Evolutionary conservation across 2,329 filamentous ascomycete species (phyloP).

Genomic region (Diplodia intermedia): DNA sequence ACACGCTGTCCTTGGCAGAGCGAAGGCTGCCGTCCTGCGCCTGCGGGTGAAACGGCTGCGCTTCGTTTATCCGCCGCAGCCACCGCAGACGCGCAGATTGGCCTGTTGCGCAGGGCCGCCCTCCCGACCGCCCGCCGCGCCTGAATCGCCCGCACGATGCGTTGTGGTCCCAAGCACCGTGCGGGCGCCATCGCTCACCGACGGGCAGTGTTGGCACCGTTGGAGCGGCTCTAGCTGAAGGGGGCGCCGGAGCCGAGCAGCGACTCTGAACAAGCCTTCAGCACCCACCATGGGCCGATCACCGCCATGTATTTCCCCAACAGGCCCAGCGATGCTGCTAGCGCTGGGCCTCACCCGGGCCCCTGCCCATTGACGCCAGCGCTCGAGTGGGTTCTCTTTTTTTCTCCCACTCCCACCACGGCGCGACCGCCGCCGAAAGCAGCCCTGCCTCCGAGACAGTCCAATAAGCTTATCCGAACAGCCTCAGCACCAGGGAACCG

Average conservation of each 20-base stretch:
- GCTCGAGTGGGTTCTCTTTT: conserved; percentile 10
- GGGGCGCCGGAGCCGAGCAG: conserved; percentile 18
- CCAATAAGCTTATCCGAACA: conserved; percentile 30
- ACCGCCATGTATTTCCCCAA: conserved; percentile 26
- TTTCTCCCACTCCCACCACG: conserved; percentile 5
- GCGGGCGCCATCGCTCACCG: conserved; percentile 7
- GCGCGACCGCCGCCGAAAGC: conserved; percentile 7
- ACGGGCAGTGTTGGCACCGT: conserved; percentile 1
- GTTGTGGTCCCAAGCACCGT: not conserved
- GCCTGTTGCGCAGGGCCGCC: not conserved
- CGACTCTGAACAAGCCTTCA: conserved; percentile 19
- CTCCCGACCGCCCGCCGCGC: not conserved
- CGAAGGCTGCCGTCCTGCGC: too few species aligned
- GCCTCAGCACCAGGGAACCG: not conserved
- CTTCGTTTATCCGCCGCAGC: conserved; percentile 4
- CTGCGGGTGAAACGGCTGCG: not conserved
- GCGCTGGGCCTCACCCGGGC: not conserved
- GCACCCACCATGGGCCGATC: conserved; percentile 26
- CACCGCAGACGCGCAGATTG: too few species aligned
- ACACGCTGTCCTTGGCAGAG: conserved; percentile 19
- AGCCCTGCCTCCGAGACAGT: conserved; percentile 16
- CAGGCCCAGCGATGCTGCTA: not conserved
- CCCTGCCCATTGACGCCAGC: conserved; percentile 21
- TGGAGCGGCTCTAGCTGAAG: conserved; percentile 23
- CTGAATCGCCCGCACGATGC: not conserved